These are phyloP conservation scores for Jatropha curcas DNA, from an alignment of 345 rosid species.

Conservation along the genomic window DNA sequence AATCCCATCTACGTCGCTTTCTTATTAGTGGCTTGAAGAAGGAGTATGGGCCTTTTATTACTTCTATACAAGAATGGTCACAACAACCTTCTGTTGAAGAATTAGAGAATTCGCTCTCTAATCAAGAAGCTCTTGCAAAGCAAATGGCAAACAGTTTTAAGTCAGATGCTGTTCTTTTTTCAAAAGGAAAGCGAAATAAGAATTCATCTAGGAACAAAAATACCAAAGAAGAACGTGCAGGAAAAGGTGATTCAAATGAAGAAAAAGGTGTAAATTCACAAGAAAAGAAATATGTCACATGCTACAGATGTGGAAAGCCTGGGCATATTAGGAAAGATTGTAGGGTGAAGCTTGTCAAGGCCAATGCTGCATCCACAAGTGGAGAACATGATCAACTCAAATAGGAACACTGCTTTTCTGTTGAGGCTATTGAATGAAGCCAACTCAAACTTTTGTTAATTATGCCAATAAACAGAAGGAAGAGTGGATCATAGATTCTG, in stretches of 20 bases:
- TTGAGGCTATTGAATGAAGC: neutral
- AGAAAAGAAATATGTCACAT: neutral
- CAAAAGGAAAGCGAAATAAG: neutral
- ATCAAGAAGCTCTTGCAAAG: neutral
- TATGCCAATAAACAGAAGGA: neutral
- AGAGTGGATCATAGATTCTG: neutral
- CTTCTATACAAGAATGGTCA: neutral
- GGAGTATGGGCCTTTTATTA: neutral
- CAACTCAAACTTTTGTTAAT: neutral
- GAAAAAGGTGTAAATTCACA: neutral
- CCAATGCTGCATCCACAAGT: neutral
- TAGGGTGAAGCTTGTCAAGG: neutral
- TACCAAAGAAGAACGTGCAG: neutral
- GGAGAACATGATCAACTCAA: neutral
- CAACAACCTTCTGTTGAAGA: neutral
- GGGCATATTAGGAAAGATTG: neutral
- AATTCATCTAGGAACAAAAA: neutral
- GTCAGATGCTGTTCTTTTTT: neutral
- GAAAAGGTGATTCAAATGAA: neutral
- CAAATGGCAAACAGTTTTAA: neutral
- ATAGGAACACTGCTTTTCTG: neutral
- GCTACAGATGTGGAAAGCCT: neutral
- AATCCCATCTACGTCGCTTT: neutral
- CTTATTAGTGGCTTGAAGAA: slow-evolving; percentile 1
- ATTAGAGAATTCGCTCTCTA: neutral